A percentile compares a stretch with the other conserved stretches of the same genome.
Conservation (phyloP, 306 rosid genomes). For the Castanea crenata region DNA sequence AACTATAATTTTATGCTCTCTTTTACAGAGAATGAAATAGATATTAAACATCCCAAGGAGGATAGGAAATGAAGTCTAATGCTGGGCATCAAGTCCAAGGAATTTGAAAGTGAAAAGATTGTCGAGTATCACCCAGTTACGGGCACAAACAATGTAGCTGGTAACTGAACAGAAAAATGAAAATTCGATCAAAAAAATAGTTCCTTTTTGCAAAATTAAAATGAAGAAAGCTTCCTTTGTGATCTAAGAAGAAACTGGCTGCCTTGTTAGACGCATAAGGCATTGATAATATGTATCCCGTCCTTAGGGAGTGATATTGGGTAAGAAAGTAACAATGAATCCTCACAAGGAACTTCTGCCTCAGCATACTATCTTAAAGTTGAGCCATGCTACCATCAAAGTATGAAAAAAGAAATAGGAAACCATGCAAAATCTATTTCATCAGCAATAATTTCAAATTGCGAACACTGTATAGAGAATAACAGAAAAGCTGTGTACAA, state of each 20-base stretch:
- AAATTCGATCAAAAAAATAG: neutral
- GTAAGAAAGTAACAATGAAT: neutral
- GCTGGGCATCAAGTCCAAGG: neutral
- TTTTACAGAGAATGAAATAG: neutral
- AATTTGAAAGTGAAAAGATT: neutral
- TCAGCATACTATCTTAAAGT: neutral
- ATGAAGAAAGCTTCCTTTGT: neutral
- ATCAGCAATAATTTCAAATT: neutral
- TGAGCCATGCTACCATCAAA: neutral
- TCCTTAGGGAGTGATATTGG: neutral
- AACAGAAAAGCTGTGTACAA: neutral
- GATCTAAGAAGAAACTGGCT: neutral
- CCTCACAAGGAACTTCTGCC: neutral
- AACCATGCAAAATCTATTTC: neutral
- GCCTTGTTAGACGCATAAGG: neutral
- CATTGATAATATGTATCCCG: neutral
- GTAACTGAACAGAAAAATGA: neutral
- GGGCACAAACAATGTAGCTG: neutral
- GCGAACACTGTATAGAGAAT: conserved; percentile 2
- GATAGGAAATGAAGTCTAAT: neutral
- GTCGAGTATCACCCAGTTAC: neutral
- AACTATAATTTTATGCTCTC: neutral
- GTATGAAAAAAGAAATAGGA: neutral
- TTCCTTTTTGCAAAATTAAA: neutral
- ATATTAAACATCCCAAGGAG: neutral